Evolutionary conservation across 768 basidiomycete species (phyloP).

Genomic region (Leucocoprinus leucothites): DNA sequence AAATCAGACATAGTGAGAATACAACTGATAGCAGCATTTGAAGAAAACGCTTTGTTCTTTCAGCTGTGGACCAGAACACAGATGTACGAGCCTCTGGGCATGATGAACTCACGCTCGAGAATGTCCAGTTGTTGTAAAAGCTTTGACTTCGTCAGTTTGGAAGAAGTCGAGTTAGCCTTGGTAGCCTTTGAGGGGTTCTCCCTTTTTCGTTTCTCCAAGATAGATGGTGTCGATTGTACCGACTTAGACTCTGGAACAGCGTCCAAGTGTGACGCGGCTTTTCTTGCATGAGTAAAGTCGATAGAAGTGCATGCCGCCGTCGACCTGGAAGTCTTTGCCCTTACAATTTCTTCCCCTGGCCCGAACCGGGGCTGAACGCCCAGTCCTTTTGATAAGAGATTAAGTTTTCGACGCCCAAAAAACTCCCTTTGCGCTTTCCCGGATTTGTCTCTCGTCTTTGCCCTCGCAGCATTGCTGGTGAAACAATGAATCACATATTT

Average conservation of each 20-base stretch:
- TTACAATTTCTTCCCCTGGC: slow-evolving; percentile 12
- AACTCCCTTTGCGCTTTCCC: slow-evolving; percentile 55
- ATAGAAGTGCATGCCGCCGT: slow-evolving; percentile 14
- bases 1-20: slow-evolving; percentile 43
- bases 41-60: slow-evolving; percentile 3
- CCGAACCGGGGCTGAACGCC: not conserved
- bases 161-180: slow-evolving; percentile 20
- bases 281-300: slow-evolving; percentile 27
- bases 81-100: not conserved
- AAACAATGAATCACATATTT: not conserved
- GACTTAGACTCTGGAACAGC: not conserved
- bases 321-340: not conserved
- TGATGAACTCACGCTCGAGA: slow-evolving; percentile 36
- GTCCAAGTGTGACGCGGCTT: not conserved
- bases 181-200: not conserved
- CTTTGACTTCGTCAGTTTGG: slow-evolving; percentile 26
- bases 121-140: slow-evolving; percentile 40
- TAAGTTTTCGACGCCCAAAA: slow-evolving; percentile 59
- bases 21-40: slow-evolving; percentile 25
- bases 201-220: not conserved
- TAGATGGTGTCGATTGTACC: slow-evolving; percentile 13
- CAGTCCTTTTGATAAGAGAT: slow-evolving; percentile 46
- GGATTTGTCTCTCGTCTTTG: slow-evolving; percentile 52
- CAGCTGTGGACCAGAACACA: not conserved
- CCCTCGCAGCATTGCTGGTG: slow-evolving; percentile 54